Evolutionary conservation across 2,329 filamentous ascomycete genomes (phyloP).

Genomic region (Fusarium piperis): DNA sequence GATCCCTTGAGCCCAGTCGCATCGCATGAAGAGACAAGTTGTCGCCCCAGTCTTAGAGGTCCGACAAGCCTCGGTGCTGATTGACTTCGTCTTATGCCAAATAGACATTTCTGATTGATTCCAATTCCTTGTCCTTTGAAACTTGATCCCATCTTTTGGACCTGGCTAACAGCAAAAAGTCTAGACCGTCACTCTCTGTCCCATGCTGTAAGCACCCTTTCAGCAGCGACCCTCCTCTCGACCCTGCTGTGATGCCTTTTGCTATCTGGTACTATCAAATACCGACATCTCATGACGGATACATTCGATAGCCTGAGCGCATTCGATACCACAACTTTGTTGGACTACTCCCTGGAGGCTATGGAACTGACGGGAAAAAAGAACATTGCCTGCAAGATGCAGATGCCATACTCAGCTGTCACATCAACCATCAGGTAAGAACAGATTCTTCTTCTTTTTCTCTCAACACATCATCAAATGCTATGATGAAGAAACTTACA

Average conservation of each 20-base stretch:
- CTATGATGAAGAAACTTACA: slow-evolving; percentile 74
- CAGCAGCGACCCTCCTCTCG: slow-evolving; percentile 1
- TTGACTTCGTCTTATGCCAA: slow-evolving; percentile 66
- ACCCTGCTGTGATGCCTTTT: slow-evolving; percentile 50
- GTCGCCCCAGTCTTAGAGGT: slow-evolving; percentile 62
- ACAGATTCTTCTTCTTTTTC: slow-evolving; percentile 31
- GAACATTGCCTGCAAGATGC: background rate
- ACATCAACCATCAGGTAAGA: slow-evolving; percentile 39
- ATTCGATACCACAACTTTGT: slow-evolving; percentile 10
- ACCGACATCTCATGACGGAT: slow-evolving; percentile 54
- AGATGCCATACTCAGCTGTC: background rate
- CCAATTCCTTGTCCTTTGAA: slow-evolving; percentile 19
- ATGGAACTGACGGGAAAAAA: slow-evolving; percentile 13
- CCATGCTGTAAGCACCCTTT: slow-evolving; percentile 21
- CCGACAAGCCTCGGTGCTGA: slow-evolving; percentile 59
- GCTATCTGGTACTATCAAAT: slow-evolving; percentile 59
- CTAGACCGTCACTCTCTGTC: slow-evolving; percentile 1
- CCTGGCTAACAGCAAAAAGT: slow-evolving; percentile 37
- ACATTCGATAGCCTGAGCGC: slow-evolving; percentile 46
- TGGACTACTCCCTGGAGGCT: slow-evolving; percentile 3
- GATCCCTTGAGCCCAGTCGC: background rate
- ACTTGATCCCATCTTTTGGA: background rate
- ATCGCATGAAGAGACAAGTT: slow-evolving; percentile 57
- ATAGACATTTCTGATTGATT: slow-evolving; percentile 60
- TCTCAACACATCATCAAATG: slow-evolving; percentile 26